Base-by-base conservation (phyloP, 129 eudicot species). In the Scalesia atractyloides region DNA sequence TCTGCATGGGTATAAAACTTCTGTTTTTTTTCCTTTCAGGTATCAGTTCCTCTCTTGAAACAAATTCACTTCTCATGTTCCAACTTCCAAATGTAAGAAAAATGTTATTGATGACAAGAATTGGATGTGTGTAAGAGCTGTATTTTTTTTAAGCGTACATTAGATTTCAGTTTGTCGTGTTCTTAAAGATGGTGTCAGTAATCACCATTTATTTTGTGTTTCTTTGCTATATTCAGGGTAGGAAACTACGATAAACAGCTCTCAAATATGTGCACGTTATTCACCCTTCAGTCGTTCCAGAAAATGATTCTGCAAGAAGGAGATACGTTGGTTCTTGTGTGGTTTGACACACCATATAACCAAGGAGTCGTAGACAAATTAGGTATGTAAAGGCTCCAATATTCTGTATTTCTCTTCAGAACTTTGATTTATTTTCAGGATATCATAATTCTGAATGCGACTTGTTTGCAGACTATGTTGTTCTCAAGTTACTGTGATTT, bases 251-350 rank as follows among this genome's bases (percentile, higher is more conserved):
- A 91, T 78, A 82, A 73, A 69, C 88, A 88, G 51, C 96, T 95
- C 8, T 84, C 83, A 48, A 83, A 85, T 56, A 84, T 95, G 99
- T 86, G 87, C 68, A 79, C 74, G 68, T 72, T 88, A 74, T 95
- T 95, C 75, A 95, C 99, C 60, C 65, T 88, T 64, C 97, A 95
- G 79, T 95, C 97, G 24, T 77, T 90, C 77, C 89, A 91, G 53
- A 95, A 95, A 75, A 72, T 95, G 82, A 80, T 95, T 58, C 99
- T 88, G 81, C 99, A 95, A 82, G 99, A 91, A 90, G 99, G 99
- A 72, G 99, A 95, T 83, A 95, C 91, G 82, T 41, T 95, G 88
- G 97, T 95, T 26, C 97, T 91, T 88, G 99, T 95, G 60, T 91
- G 90, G 97, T 83, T 91, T 71, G 97, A 95, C 66, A 95, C 97